Base-by-base conservation (phyloP, 2,329 filamentous ascomycete genomes). In the Fusarium caatingaense region DNA sequence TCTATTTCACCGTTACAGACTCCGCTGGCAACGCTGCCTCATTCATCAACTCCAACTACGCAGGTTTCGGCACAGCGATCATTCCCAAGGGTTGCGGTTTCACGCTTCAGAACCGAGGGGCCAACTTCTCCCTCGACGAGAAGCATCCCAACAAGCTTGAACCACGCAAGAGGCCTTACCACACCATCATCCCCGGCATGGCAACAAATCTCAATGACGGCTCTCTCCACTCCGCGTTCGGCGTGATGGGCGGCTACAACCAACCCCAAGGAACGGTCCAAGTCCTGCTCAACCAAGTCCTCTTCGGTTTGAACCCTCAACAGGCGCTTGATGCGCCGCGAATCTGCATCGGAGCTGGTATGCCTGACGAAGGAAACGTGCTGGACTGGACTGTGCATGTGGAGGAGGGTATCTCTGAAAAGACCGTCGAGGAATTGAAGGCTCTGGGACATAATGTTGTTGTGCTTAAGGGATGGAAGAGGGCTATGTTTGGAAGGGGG, bases 241-340 rank as follows among this genome's bases (percentile, higher is more conserved):
- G 96, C 56, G 95, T 98, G 64, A 98, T 98, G 96, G 96, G 96
- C 55, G 95, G 94, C 4, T 98, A 97, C 81, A 98, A 98, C 92
- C 96, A 99, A 82, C 96, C 96, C 0, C 96, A 98, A 80, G 96
- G 95, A 23, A 96, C 98, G 65, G 91, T 98, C 0, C 96, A 98
- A 80, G 94, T 97, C 1, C 82, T 99, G 12, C 84, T 98, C 3
- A 97, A 97, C 71, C 94, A 97, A 87, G 81, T 97, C 1, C 88
- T 94, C 0, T 97, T 94, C 73, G 89, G 90, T 3, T 85, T 93
- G 56, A 91, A 91, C 68, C 94, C 94, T 1, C 96, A 99, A 80
- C 89, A 93, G 63, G 94, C 95, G 5, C 86, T 98, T 0, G 96
- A 99, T 77, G 92, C 95, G 6, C 95, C 96, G 18, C 86, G 96